These are phyloP conservation scores for Fusarium marasasianum DNA, from an alignment of 2,329 filamentous ascomycete species.

Conservation along the genomic window DNA sequence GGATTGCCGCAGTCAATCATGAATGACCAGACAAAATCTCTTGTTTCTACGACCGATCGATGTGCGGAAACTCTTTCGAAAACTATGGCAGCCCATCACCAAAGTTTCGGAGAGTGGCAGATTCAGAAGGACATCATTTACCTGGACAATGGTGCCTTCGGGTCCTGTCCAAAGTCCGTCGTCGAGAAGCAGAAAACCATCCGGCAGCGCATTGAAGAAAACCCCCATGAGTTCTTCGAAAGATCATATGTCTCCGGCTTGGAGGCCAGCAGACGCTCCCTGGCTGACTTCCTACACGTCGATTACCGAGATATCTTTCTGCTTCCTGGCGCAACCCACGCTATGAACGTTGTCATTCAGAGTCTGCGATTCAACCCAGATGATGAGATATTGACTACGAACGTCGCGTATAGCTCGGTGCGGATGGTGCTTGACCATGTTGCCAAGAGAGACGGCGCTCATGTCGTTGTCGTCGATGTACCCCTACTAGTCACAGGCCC, in stretches of 20 bases:
- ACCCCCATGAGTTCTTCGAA: background rate
- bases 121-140: background rate
- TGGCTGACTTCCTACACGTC: background rate
- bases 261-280: background rate
- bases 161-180: background rate
- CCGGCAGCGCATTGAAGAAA: background rate
- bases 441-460: background rate
- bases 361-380: background rate
- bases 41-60: background rate
- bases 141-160: background rate
- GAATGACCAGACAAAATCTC: background rate
- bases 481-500: background rate
- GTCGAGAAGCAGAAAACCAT: background rate
- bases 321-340: background rate
- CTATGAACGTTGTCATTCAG: background rate
- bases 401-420: background rate
- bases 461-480: background rate
- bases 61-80: rapidly evolving
- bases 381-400: background rate
- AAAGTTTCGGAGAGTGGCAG: background rate
- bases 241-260: background rate
- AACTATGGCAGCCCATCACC: background rate
- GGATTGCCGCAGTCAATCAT: background rate
- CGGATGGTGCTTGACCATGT: background rate
- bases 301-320: background rate